Conservation (phyloP, 2,329 filamentous ascomycete genomes). For the Endocalyx cinctus region DNA sequence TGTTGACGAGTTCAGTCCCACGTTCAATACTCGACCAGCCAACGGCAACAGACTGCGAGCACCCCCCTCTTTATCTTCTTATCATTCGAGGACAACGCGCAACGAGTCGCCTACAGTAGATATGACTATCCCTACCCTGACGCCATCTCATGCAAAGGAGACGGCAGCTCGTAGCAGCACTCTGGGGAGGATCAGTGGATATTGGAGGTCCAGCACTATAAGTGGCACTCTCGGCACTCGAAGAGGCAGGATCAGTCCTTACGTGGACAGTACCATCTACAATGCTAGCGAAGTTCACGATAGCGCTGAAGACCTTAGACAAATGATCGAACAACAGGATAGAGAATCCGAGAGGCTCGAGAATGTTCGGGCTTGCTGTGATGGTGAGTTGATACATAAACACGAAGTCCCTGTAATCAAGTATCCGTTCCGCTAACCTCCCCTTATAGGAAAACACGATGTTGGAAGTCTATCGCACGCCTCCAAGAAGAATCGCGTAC, state of each 20-base stretch:
- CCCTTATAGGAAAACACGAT: conserved; percentile 64
- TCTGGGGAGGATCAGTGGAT: conserved; percentile 55
- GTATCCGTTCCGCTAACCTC: conserved; percentile 4
- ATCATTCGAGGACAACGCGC: conserved; percentile 68
- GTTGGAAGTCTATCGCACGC: conserved; percentile 55
- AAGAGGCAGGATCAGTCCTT: conserved; percentile 45
- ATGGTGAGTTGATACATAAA: too few species aligned
- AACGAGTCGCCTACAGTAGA: conserved; percentile 56
- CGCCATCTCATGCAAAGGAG: conserved; percentile 41
- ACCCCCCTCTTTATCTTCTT: conserved; percentile 69
- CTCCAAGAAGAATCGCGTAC: conserved; percentile 40
- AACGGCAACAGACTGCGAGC: conserved; percentile 47
- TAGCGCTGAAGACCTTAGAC: conserved; percentile 76
- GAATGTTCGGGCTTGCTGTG: conserved; percentile 95
- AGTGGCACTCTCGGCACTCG: conserved; percentile 48
- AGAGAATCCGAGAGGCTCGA: conserved; percentile 75
- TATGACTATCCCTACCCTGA: conserved; percentile 53
- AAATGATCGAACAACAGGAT: conserved; percentile 75
- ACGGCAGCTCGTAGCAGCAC: conserved; percentile 39
- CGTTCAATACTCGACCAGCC: conserved; percentile 36
- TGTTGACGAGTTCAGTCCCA: conserved; percentile 78
- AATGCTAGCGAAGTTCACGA: conserved; percentile 63
- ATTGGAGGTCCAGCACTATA: conserved; percentile 48
- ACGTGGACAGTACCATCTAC: conserved; percentile 47
- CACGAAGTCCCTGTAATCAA: conserved; percentile 35